A percentile compares a stretch with the other conserved stretches of the same genome.
Evolutionary conservation across 106 monocot genomes (phyloP).

Genomic region (Hemerocallis citrina): DNA sequence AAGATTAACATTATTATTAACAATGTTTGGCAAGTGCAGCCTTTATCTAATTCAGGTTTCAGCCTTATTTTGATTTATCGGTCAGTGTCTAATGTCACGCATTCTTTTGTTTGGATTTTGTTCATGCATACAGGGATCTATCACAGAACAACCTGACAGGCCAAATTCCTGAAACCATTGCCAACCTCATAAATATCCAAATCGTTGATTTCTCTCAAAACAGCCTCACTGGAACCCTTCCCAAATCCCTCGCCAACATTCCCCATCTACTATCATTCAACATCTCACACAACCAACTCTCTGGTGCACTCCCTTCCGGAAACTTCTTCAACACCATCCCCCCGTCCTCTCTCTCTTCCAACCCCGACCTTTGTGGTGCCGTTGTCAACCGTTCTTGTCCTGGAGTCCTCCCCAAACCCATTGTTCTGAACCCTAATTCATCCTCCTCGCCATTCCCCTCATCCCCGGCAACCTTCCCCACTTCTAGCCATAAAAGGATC

Average conservation of each 20-base stretch:
- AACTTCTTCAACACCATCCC: conserved; percentile 48
- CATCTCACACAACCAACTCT: conserved; percentile 42
- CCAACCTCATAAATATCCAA: conserved; percentile 33
- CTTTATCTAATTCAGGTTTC: too few relatives aligned
- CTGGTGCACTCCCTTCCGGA: conserved; percentile 42
- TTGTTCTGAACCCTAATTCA: conserved; percentile 47
- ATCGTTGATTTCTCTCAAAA: conserved; percentile 40
- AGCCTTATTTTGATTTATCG: too few relatives aligned
- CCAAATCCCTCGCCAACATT: conserved; percentile 40
- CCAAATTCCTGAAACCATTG: conserved; percentile 12
- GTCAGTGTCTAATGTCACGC: too few relatives aligned
- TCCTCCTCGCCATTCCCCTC: conserved; percentile 15
- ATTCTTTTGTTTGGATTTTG: too few relatives aligned
- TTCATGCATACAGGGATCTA: conserved; percentile 4
- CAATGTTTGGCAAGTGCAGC: too few relatives aligned
- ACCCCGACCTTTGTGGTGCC: conserved; percentile 42
- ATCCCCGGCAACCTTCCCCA: conserved; percentile 9
- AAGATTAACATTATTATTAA: too few relatives aligned
- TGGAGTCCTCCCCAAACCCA: conserved; percentile 42
- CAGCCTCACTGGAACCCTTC: conserved; percentile 32
- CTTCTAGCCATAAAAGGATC: conserved; percentile 24
- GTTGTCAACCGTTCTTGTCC: conserved; percentile 42
- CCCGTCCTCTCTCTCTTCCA: conserved; percentile 26
- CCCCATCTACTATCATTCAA: conserved; percentile 27
- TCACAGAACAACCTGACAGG: conserved; percentile 14